Percentiles rank a stretch among this genome's conserved stretches.
Evolutionary conservation across 805 yeast genomes (phyloP).

Genomic region (Spathaspora boniae): DNA sequence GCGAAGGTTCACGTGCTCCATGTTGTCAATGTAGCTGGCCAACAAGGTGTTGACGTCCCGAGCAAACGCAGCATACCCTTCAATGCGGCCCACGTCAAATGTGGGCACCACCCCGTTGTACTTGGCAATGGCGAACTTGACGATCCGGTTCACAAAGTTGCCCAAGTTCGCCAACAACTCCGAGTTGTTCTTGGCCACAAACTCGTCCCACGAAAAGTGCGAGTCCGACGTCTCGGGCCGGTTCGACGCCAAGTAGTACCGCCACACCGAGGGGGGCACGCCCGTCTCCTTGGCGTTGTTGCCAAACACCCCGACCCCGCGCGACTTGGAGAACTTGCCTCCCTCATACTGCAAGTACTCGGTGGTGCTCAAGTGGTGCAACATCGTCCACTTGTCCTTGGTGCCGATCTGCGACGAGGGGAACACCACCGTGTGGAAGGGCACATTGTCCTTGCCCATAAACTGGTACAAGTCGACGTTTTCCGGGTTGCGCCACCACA

Average conservation of each 20-base stretch:
- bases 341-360: slow-evolving; percentile 97
- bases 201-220: slow-evolving; percentile 96
- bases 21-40: slow-evolving; percentile 56
- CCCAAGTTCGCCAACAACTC: slow-evolving; percentile 95
- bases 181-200: slow-evolving; percentile 88
- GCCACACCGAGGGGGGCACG: slow-evolving; percentile 89
- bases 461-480: slow-evolving; percentile 87
- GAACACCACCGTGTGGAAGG: slow-evolving; percentile 98
- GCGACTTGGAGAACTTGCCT: slow-evolving; percentile 97
- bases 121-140: slow-evolving; percentile 85
- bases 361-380: slow-evolving; percentile 88
- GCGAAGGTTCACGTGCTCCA: slow-evolving; percentile 80
- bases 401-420: slow-evolving; percentile 93
- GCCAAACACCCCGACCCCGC: slow-evolving; percentile 97
- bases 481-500: slow-evolving; percentile 96
- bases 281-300: slow-evolving; percentile 95
- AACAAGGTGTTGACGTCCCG: slow-evolving; percentile 63
- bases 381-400: slow-evolving; percentile 80
- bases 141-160: slow-evolving; percentile 90
- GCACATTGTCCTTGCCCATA: slow-evolving; percentile 99
- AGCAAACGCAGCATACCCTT: slow-evolving; percentile 44
- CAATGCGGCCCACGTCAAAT: slow-evolving; percentile 46
- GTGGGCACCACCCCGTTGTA: slow-evolving; percentile 87
- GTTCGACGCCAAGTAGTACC: slow-evolving; percentile 87
- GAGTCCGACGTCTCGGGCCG: slow-evolving; percentile 97